Percentiles rank a stretch among this genome's conserved stretches.
Conservation (phyloP, 2,329 filamentous ascomycete genomes). For the Biscogniauxia marginata region DNA sequence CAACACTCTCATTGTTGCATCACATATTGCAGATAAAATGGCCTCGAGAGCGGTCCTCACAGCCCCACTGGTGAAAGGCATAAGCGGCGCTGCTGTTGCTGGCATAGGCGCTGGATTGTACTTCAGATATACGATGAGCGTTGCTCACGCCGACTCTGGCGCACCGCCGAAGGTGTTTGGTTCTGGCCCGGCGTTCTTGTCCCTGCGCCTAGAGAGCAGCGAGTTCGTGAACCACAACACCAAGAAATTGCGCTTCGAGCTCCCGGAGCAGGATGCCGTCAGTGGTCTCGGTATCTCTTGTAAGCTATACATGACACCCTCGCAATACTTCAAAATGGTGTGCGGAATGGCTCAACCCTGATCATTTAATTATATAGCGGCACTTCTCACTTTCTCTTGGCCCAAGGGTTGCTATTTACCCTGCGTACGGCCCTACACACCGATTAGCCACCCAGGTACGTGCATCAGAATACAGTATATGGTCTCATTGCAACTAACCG, state of each 20-base stretch:
- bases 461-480: not conserved
- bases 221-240: constrained; percentile 58
- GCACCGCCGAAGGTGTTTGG: constrained; percentile 33
- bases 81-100: constrained; percentile 15
- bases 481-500: constrained; percentile 3
- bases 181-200: constrained; percentile 41
- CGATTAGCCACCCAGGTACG: constrained; percentile 53
- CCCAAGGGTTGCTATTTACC: constrained; percentile 58
- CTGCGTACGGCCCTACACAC: constrained; percentile 65
- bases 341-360: not conserved
- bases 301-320: constrained; percentile 24
- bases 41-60: constrained; percentile 6
- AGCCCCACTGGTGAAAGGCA: constrained; percentile 1
- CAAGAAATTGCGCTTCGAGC: constrained; percentile 55
- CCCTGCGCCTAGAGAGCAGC: constrained; percentile 48
- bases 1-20: not conserved
- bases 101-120: constrained; percentile 25
- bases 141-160: constrained; percentile 27
- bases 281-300: constrained; percentile 52
- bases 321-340: not conserved
- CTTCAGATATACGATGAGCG: constrained; percentile 20
- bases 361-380: constrained; percentile 39
- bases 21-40: constrained; percentile 4
- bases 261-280: constrained; percentile 45
- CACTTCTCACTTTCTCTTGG: constrained; percentile 60